Base-by-base conservation (phyloP, 805 yeast genomes). In the Metschnikowia lachancei region DNA sequence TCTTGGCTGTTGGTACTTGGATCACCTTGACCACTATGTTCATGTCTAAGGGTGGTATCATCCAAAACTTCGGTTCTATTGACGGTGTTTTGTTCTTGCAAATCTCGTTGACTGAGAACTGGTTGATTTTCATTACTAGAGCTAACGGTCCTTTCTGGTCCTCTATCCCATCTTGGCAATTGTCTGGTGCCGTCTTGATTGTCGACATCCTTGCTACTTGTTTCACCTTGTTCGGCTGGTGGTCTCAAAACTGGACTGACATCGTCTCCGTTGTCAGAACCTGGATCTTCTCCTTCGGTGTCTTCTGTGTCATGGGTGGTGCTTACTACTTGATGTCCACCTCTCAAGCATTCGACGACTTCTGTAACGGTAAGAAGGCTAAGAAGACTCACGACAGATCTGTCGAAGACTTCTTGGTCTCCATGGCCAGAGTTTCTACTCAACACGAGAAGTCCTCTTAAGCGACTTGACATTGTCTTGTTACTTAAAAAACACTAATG, bases 91-190 rank as follows among this genome's bases (percentile, higher is more conserved):
- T 89, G 75, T 89, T 89, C 85, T 81, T 89, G 77, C 89, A 89
- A 78, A 89, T 89, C 66, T 87, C 96, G 50, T 82, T 89, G 70
- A 88, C 97, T 71, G 96, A 89, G 80, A 89, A 90, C 80, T 89
- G 97, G 97, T 83, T 89, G 74, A 89, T 89, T 79, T 89, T 89
- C 87, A 78, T 90, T 68, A 89, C 97, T 65, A 85, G 97, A 80
- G 96, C 96, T 67, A 86, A 82, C 71, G 97, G 97, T 79, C 96
- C 97, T 67, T 90, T 90, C 94, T 90, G 97, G 97, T 86, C 96
- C 51, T 88, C 96, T 39, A 64, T 78, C 50, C 97, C 97, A 77
- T 90, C 97, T 41, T 90, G 97, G 97, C 96, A 89, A 80, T 82
- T 89, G 76, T 61, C 94, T 62, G 95, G 95, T 77, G 97, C 97